phyloP scores from a whole-genome alignment of 225 moss, liverwort and hornwort genomes.

The Neckera pumila region DNA sequence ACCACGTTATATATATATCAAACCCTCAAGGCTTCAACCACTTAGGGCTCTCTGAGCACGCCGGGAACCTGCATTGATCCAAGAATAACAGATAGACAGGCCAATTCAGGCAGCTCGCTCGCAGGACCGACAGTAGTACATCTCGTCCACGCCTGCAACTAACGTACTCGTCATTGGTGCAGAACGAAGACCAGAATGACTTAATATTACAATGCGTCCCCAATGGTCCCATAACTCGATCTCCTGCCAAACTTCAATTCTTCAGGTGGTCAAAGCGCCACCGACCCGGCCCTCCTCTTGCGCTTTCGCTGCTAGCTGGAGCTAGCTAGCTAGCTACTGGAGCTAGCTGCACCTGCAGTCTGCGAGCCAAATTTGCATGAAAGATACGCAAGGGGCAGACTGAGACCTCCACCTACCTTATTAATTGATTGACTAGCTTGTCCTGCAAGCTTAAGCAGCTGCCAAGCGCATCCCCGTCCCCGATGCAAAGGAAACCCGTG shows the following conservation, averaged over 20 bases:
- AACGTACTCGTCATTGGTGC: neutral
- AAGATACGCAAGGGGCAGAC: neutral
- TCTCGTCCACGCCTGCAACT: neutral
- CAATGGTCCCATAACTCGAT: neutral
- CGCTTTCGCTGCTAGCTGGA: neutral
- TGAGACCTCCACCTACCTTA: neutral
- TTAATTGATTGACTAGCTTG: neutral
- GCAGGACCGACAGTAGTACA: neutral
- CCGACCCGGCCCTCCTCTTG: neutral
- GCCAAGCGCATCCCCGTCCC: neutral
- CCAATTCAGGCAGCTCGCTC: neutral
- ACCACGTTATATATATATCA: neutral
- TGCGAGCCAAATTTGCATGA: neutral
- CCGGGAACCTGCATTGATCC: neutral
- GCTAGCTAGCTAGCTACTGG: neutral
- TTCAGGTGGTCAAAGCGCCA: neutral
- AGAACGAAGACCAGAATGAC: neutral
- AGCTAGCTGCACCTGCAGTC: neutral
- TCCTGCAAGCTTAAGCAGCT: neutral
- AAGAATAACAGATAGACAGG: neutral
- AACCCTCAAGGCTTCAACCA: neutral
- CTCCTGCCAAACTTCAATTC: neutral
- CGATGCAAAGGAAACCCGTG: neutral
- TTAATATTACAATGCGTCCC: neutral
- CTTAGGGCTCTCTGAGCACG: neutral